phyloP scores from a whole-genome alignment of 2,329 filamentous ascomycete genomes.

The Colletotrichum caudatum region DNA sequence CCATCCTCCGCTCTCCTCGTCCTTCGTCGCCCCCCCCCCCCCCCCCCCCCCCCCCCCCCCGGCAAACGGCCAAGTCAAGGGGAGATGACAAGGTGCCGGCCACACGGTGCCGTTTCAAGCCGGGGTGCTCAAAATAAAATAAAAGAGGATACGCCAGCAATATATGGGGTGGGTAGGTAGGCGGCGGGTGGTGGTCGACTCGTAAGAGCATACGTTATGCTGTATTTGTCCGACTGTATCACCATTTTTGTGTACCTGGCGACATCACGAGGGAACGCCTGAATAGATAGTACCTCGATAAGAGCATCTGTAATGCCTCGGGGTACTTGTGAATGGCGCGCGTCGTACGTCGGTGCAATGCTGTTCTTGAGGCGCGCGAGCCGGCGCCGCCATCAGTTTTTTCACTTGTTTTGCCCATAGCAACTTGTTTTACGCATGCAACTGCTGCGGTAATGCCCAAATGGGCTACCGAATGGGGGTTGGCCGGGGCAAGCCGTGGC shows the following conservation, averaged over 20 bases:
- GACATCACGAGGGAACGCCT: too few species aligned
- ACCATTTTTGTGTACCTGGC: too few species aligned
- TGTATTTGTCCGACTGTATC: too few species aligned
- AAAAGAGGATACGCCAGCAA: neutral
- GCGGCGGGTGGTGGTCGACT: neutral
- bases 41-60: constrained; percentile 11
- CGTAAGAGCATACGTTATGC: neutral
- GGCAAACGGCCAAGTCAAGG: neutral
- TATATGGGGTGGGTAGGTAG: neutral
- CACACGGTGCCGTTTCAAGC: constrained; percentile 17
- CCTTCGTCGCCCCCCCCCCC: constrained; percentile 6
- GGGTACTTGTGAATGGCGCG: constrained; percentile 20
- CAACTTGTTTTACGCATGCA: constrained; percentile 25
- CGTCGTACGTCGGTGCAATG: constrained; percentile 14
- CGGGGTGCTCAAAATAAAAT: neutral
- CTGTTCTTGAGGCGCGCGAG: constrained; percentile 6
- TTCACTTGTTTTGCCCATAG: neutral
- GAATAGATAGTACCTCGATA: too few species aligned
- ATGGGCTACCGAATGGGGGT: neutral
- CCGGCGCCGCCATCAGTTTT: constrained; percentile 1
- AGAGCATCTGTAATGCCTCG: neutral
- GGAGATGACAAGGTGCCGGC: constrained; percentile 4
- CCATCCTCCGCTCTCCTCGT: neutral
- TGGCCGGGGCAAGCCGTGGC: constrained; percentile 2
- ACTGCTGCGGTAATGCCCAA: constrained; percentile 1